Evolutionary conservation across 2,329 filamentous ascomycete genomes (phyloP), one percentile per base, ranked within the genome.

Genomic region (Elsinoe arachidis): DNA sequence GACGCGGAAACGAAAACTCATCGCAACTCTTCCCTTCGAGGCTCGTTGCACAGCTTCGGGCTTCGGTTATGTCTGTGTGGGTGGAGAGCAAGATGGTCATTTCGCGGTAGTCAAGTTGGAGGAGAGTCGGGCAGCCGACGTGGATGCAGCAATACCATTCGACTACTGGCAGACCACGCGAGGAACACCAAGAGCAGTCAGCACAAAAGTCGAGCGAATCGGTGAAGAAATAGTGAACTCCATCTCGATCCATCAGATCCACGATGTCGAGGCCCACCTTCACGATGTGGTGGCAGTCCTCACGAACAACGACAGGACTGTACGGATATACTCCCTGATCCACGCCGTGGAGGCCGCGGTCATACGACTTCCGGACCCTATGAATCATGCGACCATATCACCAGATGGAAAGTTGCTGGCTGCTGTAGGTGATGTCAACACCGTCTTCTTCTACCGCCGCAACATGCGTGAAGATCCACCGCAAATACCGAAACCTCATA

Each of bases 361-460:
- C 43, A 75, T 96, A 55, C 78, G 81, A 3, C 86, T 95, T 62
- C 86, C 88, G 4, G 87, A 92, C 67, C 87, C 85, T 62, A 92
- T 97, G 75, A 99, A 99, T 66, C 90, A 95, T 67, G 89, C 91
- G 34, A 83, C 91, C n/a, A 85, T 99, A 55, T 96, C 92, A 5
- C 93, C 92, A 0, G 87, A 96, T 68, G 92, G 91, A 1, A 81
- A 79, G 17, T 73, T 92, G 10, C 77, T 97, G 17, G 80, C 91
- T 5, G 88, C 90, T 1, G 88, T 97, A 43, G 88, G 92, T 39
- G 93, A 99, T 68, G 87, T 91, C 65, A 86, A 90, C 1, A 88
- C 84, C 62, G 82, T 92, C 17, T 96, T 93, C 70, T 84, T 97
- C 62, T 93, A 95, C 69, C 76, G 81, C 62, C 78, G 85, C 61